phyloP scores from a whole-genome alignment of 306 rosid genomes.

The Mimosa pudica region DNA sequence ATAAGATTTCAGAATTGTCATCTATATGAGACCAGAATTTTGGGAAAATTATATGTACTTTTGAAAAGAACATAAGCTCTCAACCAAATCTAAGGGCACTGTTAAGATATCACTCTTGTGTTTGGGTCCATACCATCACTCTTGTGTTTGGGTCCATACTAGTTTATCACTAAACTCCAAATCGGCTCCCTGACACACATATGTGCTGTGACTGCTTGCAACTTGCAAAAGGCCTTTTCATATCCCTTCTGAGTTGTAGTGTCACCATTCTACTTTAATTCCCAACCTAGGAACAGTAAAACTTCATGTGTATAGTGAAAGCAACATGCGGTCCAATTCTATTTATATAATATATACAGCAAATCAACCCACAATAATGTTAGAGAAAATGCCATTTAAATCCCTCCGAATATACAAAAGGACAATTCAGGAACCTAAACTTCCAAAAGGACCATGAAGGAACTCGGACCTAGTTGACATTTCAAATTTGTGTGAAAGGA shows the following conservation, averaged over 20 bases:
- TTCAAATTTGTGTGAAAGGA: too few species aligned
- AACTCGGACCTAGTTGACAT: too few species aligned
- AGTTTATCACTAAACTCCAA: slow-evolving; percentile 20
- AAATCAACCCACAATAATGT: too few species aligned
- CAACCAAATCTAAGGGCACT: background rate
- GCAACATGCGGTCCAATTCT: background rate
- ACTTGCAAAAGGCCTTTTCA: background rate
- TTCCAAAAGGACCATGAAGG: too few species aligned
- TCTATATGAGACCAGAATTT: background rate
- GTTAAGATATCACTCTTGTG: background rate
- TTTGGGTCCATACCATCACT: background rate
- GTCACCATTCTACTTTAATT: background rate
- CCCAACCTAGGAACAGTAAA: background rate
- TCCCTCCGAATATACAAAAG: too few species aligned
- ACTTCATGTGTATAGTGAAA: background rate
- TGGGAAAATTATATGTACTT: background rate
- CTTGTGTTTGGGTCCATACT: background rate
- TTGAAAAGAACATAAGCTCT: background rate
- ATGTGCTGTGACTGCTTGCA: background rate
- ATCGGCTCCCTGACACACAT: background rate
- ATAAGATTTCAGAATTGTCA: background rate
- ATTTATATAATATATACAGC: too few species aligned
- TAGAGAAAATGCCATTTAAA: too few species aligned
- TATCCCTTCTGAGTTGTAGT: background rate
- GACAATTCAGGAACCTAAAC: too few species aligned